phyloP scores from a whole-genome alignment of 129 eudicot genomes.

The Escallonia herrerae region DNA sequence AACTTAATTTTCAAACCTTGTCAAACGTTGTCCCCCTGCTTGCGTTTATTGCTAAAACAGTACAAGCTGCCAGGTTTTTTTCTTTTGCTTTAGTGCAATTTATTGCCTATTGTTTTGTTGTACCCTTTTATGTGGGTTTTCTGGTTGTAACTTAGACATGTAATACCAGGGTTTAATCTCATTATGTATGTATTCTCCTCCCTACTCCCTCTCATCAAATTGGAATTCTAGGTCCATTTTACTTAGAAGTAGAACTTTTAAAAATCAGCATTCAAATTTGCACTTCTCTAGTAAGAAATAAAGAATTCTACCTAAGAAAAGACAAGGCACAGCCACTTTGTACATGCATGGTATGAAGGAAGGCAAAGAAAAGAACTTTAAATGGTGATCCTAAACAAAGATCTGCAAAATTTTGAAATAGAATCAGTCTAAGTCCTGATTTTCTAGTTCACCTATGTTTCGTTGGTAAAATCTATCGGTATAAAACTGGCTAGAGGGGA shows the following conservation, averaged over 20 bases:
- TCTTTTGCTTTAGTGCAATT: background rate
- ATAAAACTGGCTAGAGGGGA: too few species aligned
- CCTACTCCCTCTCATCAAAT: background rate
- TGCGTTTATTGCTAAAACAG: constrained; percentile 5
- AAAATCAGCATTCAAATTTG: background rate
- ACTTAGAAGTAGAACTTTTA: background rate
- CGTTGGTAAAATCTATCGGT: too few species aligned
- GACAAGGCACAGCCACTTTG: too few species aligned
- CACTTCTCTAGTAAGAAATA: background rate
- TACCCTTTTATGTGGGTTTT: background rate
- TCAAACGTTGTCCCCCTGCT: background rate
- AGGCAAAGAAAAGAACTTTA: too few species aligned
- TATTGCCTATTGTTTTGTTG: background rate
- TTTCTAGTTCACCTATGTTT: too few species aligned
- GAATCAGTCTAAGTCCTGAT: too few species aligned
- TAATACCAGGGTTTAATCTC: constrained; percentile 1
- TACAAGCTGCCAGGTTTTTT: constrained; percentile 1
- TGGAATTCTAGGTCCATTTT: background rate
- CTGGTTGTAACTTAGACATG: constrained; percentile 8
- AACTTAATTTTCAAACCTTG: constrained; percentile 12
- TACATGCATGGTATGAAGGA: too few species aligned
- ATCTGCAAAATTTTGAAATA: too few species aligned
- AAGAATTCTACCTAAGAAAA: too few species aligned
- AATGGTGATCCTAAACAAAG: too few species aligned
- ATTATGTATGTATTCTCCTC: background rate